Evolutionary conservation across 2,329 filamentous ascomycete species (phyloP), one percentile per base, ranked within the genome.

Genomic region (Aspergillus aculeatinus): DNA sequence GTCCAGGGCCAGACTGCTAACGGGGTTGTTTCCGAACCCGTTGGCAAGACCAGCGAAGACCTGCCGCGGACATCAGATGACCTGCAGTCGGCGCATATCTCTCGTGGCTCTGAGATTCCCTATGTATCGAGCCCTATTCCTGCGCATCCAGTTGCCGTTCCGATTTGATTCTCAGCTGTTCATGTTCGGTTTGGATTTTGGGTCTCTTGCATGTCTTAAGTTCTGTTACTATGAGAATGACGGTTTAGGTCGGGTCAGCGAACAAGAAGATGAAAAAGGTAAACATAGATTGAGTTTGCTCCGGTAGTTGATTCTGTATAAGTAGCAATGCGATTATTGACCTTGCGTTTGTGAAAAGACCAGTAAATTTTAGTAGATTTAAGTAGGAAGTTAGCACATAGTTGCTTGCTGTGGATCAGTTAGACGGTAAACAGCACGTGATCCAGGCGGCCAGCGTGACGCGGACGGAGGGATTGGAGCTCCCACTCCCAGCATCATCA

Each of bases 391-490:
- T 16, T 16, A 47, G 23, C 11, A 19, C 25, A 19, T 12, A 35
- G 12, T 35, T 33, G 9, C 31, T 35, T 33, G 9, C 31, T 12
- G 31, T 33, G 14, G 14, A 35, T 12, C 33, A 35, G 11, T 16
- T 12, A 35, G 27, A 29, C 7, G 9, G 27, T 9, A 29, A 7
- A 9, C 27, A 2, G 27, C 54, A 60, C 62, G 59, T 62, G 61
- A 60, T 25, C 23, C 31, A 61, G 63, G 60, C 61, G 35, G 9
- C 23, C 47, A 44, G 59, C 61, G 63, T 65, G 63, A 65, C 59
- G 57, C 61, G 62, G 63, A 63, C 59, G 57, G 47, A 61, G 59
- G 58, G 55, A 50, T 57, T 55, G 57, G 59, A 65, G 63, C 63
- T 65, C 16, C 61, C 61, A 61, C 63, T 63, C 39, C 61, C 61